Evolutionary conservation across 2,329 filamentous ascomycete species (phyloP).

Genomic region (Dryadomyces sulphureus): DNA sequence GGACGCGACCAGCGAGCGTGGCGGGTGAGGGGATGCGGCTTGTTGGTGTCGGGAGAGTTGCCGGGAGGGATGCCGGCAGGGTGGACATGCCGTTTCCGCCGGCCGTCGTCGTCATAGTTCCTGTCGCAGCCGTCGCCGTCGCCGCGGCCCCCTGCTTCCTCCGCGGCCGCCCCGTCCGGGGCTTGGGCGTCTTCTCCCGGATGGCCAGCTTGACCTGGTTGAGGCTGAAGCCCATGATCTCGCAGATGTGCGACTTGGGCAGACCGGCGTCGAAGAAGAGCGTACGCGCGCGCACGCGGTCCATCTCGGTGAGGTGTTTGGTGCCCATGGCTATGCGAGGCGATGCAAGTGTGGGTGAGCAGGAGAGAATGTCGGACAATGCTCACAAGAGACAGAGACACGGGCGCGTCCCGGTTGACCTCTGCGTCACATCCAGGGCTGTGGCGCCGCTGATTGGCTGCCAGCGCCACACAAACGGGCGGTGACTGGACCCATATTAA

Average conservation of each 20-base stretch:
- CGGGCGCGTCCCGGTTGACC: background rate
- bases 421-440: no score
- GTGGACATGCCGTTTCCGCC: background rate
- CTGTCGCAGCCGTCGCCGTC: background rate
- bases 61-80: background rate
- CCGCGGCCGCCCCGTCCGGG: constrained; percentile 8
- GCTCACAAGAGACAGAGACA: no score
- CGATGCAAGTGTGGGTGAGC: no score
- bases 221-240: constrained; percentile 11
- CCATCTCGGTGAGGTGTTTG: constrained; percentile 12
- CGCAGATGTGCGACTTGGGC: constrained; percentile 10
- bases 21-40: background rate
- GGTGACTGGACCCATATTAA: background rate
- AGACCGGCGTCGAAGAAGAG: constrained; percentile 11
- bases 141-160: constrained; percentile 1
- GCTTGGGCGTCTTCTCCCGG: constrained; percentile 11
- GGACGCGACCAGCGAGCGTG: background rate
- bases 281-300: constrained; percentile 9
- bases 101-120: background rate
- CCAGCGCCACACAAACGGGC: background rate
- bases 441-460: background rate
- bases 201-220: constrained; percentile 12
- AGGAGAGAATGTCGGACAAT: background rate
- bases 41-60: background rate
- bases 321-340: constrained; percentile 8